Conservation (phyloP, 345 rosid genomes). For the rapeseed (Brassica napus) region DNA sequence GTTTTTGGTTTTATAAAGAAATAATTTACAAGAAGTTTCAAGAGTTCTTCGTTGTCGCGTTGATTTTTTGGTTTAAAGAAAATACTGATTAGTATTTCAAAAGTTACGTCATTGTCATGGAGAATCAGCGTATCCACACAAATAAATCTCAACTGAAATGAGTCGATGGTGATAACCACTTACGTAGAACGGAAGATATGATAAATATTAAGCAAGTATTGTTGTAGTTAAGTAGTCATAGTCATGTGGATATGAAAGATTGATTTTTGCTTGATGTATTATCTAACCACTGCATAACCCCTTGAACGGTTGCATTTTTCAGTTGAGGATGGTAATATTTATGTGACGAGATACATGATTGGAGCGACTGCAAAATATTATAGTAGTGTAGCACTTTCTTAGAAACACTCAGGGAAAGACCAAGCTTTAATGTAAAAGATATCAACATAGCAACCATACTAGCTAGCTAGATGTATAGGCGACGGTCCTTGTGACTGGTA, state of each 20-base stretch:
- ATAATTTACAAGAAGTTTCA: not conserved
- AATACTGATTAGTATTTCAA: conserved; percentile 1
- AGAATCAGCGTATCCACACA: conserved; percentile 14
- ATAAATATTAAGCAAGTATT: not conserved
- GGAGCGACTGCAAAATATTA: not conserved
- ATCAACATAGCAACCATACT: not conserved
- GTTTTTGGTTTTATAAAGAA: not conserved
- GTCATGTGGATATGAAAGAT: not conserved
- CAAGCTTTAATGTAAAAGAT: conserved; percentile 6
- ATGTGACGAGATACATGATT: not conserved
- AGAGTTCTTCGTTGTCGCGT: not conserved
- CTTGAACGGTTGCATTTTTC: not conserved
- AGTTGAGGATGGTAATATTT: not conserved
- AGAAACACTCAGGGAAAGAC: not conserved
- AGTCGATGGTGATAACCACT: not conserved
- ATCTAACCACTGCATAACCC: not conserved
- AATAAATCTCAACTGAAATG: conserved; percentile 2
- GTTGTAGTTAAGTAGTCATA: not conserved
- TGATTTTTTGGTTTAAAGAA: conserved; percentile 13
- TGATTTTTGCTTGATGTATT: not conserved
- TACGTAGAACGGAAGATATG: not conserved
- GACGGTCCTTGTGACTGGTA: not conserved
- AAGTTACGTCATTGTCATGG: conserved; percentile 11
- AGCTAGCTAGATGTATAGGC: not conserved
- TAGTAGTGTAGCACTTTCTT: conserved; percentile 5